Evolutionary conservation across 2,329 filamentous ascomycete genomes (phyloP), one percentile per base, ranked within the genome.

Genomic region (Ampelomyces quisqualis): DNA sequence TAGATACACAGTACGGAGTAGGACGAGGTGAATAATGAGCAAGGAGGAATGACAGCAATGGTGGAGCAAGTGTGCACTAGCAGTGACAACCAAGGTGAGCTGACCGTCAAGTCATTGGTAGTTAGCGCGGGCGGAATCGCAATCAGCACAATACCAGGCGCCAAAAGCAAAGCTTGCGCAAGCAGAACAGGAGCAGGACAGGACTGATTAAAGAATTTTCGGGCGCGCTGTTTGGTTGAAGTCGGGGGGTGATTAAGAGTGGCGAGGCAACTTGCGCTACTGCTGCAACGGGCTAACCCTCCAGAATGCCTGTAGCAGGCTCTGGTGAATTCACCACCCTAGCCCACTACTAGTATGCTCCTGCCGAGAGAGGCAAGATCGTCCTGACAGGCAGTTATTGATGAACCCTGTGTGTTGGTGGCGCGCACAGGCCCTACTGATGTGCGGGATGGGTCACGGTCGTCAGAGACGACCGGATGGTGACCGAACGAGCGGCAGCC

Each of bases 191-290:
- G 55, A 58, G 55, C 53, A 60, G 56, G 55, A 59, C 53, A 60
- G 56, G 55, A 59, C 51, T 41, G 51, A 51, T 58, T 51, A 56
- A 49, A 55, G 53, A 62, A 53, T 59, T 62, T 58, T 60, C 46
- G 49, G 49, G 45, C 33, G 47, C 53, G 53, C 52, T 65, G 55
- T 64, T 55, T 65, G 63, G 61, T 55, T 62, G 57, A 48, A 53
- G 51, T 46, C 49, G 49, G 51, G 60, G 53, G 53, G 60, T 61
- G 58, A 65, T 65, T 60, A 68, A 67, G 66, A 66, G 64, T 66
- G 64, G 64, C 64, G 59, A 68, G 58, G 57, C 49, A 61, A 43
- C 38, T 47, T 44, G 55, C 62, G 55, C 61, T 65, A 64, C 55
- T 50, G 51, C 57, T 49, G 35, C 53, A 53, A 56, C 36, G 46